A percentile compares a stretch with the other conserved stretches of the same genome.
phyloP scores from a whole-genome alignment of 805 yeast genomes.

The Pichia paraexigua region DNA sequence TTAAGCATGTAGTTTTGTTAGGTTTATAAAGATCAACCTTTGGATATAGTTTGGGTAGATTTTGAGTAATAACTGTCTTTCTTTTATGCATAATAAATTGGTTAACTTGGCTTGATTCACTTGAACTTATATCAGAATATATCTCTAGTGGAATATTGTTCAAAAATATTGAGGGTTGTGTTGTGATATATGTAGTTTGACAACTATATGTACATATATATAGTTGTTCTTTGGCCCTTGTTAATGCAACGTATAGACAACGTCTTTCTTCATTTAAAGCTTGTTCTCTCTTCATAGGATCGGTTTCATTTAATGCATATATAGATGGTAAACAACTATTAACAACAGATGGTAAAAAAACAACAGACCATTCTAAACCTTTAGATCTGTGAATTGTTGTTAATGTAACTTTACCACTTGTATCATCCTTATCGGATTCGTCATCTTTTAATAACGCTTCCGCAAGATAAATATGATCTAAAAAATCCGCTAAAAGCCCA shows the following conservation, averaged over 20 bases:
- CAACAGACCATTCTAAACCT: conserved; percentile 94
- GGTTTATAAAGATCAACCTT: neutral
- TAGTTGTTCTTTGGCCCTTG: conserved; percentile 58
- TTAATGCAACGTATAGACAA: conserved; percentile 80
- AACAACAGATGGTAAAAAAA: conserved; percentile 66
- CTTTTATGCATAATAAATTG: neutral
- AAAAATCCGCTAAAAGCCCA: conserved; percentile 22
- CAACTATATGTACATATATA: conserved; percentile 17
- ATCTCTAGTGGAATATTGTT: neutral
- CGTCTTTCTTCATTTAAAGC: conserved; percentile 69
- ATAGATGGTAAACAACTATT: conserved; percentile 61
- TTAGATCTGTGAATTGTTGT: conserved; percentile 91
- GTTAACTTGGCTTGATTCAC: neutral
- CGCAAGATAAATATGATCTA: conserved; percentile 28
- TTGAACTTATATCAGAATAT: neutral
- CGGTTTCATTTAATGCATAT: conserved; percentile 32
- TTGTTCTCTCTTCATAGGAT: conserved; percentile 15
- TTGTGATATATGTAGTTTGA: too few relatives aligned
- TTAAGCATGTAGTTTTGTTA: neutral
- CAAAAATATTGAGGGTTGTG: conserved; percentile 1
- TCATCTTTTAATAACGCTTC: conserved; percentile 12
- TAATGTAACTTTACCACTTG: conserved; percentile 28
- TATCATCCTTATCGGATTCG: conserved; percentile 2
- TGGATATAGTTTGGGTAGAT: neutral
- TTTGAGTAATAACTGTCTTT: neutral